Evolutionary conservation across 768 basidiomycete species (phyloP).

Genomic region (Macrocybe gigantea): DNA sequence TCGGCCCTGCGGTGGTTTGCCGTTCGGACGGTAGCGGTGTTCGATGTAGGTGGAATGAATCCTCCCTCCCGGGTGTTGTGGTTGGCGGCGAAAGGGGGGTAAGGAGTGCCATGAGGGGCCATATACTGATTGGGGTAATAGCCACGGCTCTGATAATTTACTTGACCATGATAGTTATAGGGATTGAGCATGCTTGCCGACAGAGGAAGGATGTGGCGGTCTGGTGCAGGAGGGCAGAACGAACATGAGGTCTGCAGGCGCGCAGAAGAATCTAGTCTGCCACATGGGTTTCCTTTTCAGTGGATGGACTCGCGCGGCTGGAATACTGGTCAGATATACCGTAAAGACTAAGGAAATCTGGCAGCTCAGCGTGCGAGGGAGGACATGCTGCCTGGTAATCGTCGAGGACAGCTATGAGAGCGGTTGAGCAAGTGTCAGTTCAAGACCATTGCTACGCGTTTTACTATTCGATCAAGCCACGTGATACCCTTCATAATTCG

Average conservation of each 20-base stretch:
- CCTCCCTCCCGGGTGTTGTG: conserved; percentile 7
- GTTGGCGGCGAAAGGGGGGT: background rate
- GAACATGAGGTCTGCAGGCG: conserved; percentile 7
- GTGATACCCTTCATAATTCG: conserved; percentile 10
- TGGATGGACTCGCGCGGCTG: conserved; percentile 1
- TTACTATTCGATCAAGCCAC: too few species aligned
- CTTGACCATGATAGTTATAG: conserved; percentile 42
- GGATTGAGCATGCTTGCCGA: background rate
- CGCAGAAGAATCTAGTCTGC: conserved; percentile 14
- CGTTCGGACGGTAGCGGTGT: conserved; percentile 18
- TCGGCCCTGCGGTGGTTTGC: conserved; percentile 29
- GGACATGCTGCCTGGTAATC: too few species aligned
- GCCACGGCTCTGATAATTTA: conserved; percentile 23
- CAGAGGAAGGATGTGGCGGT: conserved; percentile 21
- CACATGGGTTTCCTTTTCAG: conserved; percentile 29
- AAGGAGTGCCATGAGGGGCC: conserved; percentile 9
- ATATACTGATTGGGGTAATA: conserved; percentile 30
- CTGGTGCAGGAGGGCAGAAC: conserved; percentile 9
- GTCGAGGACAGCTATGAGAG: too few species aligned
- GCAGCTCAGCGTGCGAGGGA: too few species aligned
- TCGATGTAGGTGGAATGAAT: conserved; percentile 11
- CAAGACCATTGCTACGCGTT: too few species aligned
- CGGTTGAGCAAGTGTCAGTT: too few species aligned
- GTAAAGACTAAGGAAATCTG: too few species aligned
- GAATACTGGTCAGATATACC: background rate